Conservation (phyloP, 2,329 filamentous ascomycete species). For the Aspergillus sp. region DNA sequence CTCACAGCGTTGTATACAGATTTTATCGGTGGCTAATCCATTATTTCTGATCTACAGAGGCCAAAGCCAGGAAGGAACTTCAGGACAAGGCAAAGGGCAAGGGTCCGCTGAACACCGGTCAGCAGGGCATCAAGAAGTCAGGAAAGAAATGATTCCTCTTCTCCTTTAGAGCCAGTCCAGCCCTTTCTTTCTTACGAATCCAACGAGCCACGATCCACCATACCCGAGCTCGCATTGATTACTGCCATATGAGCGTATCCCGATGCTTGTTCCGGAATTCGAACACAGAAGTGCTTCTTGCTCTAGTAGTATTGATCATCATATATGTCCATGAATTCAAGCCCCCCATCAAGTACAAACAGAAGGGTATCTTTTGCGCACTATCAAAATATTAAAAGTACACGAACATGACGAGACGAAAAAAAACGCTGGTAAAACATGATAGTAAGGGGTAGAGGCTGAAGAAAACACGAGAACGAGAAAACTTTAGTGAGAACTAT, state of each 20-base stretch:
- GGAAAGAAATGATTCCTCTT: slow-evolving; percentile 80
- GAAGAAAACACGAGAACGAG: background rate
- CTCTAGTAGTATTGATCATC: slow-evolving; percentile 7
- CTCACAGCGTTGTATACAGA: background rate
- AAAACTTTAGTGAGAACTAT: slow-evolving; percentile 4
- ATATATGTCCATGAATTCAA: background rate
- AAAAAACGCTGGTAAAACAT: slow-evolving; percentile 16
- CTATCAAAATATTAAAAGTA: slow-evolving; percentile 1
- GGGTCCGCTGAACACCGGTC: slow-evolving; percentile 81
- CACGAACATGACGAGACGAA: background rate
- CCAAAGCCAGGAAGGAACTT: slow-evolving; percentile 83
- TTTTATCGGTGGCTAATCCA: slow-evolving; percentile 9
- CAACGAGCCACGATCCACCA: slow-evolving; percentile 30
- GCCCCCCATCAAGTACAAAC: background rate
- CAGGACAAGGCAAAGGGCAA: slow-evolving; percentile 83
- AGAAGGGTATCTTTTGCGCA: slow-evolving; percentile 24
- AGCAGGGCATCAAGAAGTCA: slow-evolving; percentile 95
- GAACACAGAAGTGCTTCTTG: background rate
- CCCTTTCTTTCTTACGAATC: slow-evolving; percentile 24
- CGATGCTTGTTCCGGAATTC: slow-evolving; percentile 14
- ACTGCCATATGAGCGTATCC: slow-evolving; percentile 20
- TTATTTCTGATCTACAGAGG: slow-evolving; percentile 57
- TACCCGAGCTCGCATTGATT: slow-evolving; percentile 22
- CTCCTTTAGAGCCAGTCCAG: background rate
- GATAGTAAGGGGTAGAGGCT: slow-evolving; percentile 18